Evolutionary conservation across 176 grass and related monocot genomes (phyloP), one percentile per base, ranked within the genome.

Genomic region (Neostapfia colusana): DNA sequence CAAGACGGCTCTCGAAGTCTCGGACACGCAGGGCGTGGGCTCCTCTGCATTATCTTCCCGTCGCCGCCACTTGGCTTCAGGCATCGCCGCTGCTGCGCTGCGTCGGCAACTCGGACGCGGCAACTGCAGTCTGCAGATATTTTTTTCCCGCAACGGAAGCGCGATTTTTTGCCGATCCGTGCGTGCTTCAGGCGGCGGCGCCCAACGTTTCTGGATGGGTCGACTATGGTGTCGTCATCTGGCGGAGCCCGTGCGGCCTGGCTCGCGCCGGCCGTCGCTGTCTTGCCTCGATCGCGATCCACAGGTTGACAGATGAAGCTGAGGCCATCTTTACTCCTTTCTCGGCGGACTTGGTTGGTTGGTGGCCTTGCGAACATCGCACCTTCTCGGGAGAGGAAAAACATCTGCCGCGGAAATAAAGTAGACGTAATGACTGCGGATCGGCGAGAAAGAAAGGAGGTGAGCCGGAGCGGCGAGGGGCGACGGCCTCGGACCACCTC

Each of bases 381-480:
- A 73, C 82, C 35, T 84, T 85, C 68, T 25, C 56, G 2, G 6
- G 0, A 6, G 14, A 4, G 14, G n/a, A n/a, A 8, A 2, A 45
- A 13, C 46, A 10, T 46, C 17, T 4, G n/a, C 5, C 38, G 10
- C 2, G 8, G 6, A 10, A 20, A n/a, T 63, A 2, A 9, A 27
- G 14, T 50, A n/a, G n/a, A n/a, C n/a, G n/a, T n/a, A n/a, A n/a
- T n/a, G n/a, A 17, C 1, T 1, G 35, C 42, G 7, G 60, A 24
- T 1, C 36, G 5, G 40, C 17, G 44, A 11, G n/a, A 3, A 79
- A 81, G n/a, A 9, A 15, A 25, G 21, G 24, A 63, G 56, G 66
- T 53, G 82, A 77, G 82, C 73, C 7, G 65, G 65, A 77, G 73
- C 63, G 3, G 63, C 26, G 61, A 18, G 41, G 42, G 79, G 54